Conservation (phyloP, 2,329 filamentous ascomycete genomes). For the Fusarium kyushuense region DNA sequence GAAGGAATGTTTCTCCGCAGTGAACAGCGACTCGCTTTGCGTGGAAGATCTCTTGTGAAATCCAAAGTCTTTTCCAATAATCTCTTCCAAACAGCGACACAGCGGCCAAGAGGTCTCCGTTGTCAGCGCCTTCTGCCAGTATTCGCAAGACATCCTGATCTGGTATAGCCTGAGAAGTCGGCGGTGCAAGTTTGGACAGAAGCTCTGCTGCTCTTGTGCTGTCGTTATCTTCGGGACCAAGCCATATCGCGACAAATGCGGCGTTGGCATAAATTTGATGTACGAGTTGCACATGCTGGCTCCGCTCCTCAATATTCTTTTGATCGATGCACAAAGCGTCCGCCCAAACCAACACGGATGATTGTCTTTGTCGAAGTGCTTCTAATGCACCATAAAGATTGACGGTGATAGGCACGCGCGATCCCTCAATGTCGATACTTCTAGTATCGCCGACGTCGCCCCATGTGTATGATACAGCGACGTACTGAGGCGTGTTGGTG, state of each 20-base stretch:
- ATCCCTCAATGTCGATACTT: constrained; percentile 18
- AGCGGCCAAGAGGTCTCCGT: constrained; percentile 17
- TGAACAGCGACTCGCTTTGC: constrained; percentile 17
- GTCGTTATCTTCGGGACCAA: constrained; percentile 22
- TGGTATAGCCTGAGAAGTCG: neutral
- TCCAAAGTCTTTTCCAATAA: constrained; percentile 32
- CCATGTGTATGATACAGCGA: constrained; percentile 31
- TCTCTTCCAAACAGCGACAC: constrained; percentile 27
- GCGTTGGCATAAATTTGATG: constrained; percentile 23
- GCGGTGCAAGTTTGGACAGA: neutral
- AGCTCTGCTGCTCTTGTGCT: constrained; percentile 9
- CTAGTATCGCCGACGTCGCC: constrained; percentile 21
- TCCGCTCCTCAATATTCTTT: neutral
- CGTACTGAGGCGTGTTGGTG: constrained; percentile 1
- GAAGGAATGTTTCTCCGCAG: constrained; percentile 6
- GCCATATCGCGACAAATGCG: constrained; percentile 22
- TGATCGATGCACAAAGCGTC: constrained; percentile 30
- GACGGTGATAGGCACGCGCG: neutral
- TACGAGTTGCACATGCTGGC: constrained; percentile 27
- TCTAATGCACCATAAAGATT: constrained; percentile 18
- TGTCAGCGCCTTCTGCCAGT: neutral
- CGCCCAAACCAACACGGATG: constrained; percentile 20
- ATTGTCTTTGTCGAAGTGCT: constrained; percentile 10
- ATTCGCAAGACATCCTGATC: neutral
- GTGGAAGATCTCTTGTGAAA: constrained; percentile 28